Percentiles rank a stretch among this genome's conserved stretches.
These are phyloP conservation scores for Heritiera littoralis DNA, from an alignment of 345 rosid genomes.

Conservation along the genomic window DNA sequence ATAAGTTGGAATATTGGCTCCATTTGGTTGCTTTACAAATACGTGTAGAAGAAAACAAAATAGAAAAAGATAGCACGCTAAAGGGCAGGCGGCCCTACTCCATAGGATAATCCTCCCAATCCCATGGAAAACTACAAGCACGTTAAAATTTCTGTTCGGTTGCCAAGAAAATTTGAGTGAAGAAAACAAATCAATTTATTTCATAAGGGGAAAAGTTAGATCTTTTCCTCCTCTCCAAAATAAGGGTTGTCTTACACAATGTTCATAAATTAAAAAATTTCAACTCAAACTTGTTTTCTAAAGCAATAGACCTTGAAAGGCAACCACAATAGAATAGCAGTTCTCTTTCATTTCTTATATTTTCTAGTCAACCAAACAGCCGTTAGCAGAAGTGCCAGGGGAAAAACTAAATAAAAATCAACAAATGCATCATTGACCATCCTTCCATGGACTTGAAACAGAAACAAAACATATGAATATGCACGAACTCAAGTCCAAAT, in stretches of 20 bases:
- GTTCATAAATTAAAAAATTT: too few relatives aligned
- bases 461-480: not conserved
- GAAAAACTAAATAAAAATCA: not conserved
- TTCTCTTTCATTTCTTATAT: not conserved
- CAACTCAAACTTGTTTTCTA: too few relatives aligned
- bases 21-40: not conserved
- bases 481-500: not conserved
- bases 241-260: not conserved
- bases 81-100: not conserved
- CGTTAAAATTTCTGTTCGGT: not conserved
- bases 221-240: not conserved
- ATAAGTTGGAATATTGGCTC: not conserved
- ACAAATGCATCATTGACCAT: not conserved
- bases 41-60: not conserved
- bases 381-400: not conserved
- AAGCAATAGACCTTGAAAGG: too few relatives aligned
- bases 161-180: not conserved
- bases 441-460: not conserved
- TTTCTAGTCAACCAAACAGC: not conserved
- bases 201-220: not conserved
- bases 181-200: conserved; percentile 3
- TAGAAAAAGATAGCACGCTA: not conserved
- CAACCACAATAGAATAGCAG: not conserved
- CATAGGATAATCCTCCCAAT: not conserved
- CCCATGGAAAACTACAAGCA: not conserved